phyloP scores from a whole-genome alignment of 2,329 filamentous ascomycete species.

The Colletotrichum magnum region DNA sequence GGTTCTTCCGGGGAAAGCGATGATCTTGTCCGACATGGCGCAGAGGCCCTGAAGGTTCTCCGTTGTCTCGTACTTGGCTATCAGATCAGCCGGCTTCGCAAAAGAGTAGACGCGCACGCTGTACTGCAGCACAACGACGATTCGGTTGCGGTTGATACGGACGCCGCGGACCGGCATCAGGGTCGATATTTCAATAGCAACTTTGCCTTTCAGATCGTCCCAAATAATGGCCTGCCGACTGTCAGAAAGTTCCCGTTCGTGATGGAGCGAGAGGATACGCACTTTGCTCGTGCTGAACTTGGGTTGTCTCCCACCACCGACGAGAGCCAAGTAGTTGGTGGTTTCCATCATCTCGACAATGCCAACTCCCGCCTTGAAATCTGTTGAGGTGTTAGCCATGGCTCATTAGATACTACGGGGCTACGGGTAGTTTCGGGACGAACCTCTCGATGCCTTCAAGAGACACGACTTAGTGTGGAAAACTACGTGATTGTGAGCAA shows the following conservation, averaged over 20 bases:
- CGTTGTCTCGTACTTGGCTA: slow-evolving; percentile 86
- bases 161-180: slow-evolving; percentile 86
- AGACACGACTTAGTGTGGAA: slow-evolving; percentile 81
- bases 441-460: slow-evolving; percentile 70
- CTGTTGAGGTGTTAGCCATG: slow-evolving; percentile 53
- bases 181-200: slow-evolving; percentile 83
- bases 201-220: slow-evolving; percentile 85
- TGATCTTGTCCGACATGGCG: slow-evolving; percentile 78
- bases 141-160: slow-evolving; percentile 76
- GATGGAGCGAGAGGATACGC: slow-evolving; percentile 18
- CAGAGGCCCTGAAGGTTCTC: slow-evolving; percentile 88
- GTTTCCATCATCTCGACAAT: slow-evolving; percentile 89
- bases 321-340: slow-evolving; percentile 88
- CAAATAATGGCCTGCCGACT: slow-evolving; percentile 80
- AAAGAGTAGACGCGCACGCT: slow-evolving; percentile 87
- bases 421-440: neutral
- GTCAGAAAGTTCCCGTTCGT: slow-evolving; percentile 10
- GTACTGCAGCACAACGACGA: slow-evolving; percentile 86
- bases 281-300: slow-evolving; percentile 92
- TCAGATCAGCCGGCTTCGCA: slow-evolving; percentile 77
- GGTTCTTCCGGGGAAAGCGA: slow-evolving; percentile 91
- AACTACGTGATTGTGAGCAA: slow-evolving; percentile 64
- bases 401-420: neutral
- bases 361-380: slow-evolving; percentile 86
- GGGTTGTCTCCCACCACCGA: slow-evolving; percentile 87